Evolutionary conservation across 2,329 filamentous ascomycete species (phyloP).

Genomic region (Fusarium citri): DNA sequence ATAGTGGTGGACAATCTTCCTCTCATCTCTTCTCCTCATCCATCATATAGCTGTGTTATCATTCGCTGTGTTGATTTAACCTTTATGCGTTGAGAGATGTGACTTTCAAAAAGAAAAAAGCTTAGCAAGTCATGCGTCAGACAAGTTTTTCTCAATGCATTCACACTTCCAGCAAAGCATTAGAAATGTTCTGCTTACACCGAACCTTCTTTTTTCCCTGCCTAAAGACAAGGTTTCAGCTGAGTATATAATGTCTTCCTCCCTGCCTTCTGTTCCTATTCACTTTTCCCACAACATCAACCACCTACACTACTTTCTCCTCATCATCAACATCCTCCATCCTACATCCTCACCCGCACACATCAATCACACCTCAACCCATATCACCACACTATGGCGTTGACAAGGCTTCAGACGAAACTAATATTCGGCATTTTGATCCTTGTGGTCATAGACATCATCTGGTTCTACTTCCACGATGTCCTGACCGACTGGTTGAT

Average conservation of each 20-base stretch:
- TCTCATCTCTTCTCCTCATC: neutral
- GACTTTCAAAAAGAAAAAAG: too few species aligned
- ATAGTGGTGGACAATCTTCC: neutral
- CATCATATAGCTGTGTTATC: neutral
- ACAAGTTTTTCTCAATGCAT: neutral
- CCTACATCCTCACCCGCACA: too few species aligned
- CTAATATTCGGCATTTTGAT: neutral
- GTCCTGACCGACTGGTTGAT: neutral
- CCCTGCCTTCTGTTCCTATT: neutral
- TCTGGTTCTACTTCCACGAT: neutral
- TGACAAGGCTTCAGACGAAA: rapidly evolving
- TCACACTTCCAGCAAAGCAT: neutral
- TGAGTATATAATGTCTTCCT: neutral
- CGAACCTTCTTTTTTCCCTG: neutral
- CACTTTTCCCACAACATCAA: neutral
- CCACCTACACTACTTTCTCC: neutral
- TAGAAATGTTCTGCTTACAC: neutral
- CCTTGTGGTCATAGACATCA: neutral
- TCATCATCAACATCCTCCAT: neutral
- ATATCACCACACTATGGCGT: neutral
- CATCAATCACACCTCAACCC: neutral
- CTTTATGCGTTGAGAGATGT: too few species aligned
- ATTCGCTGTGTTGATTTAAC: too few species aligned
- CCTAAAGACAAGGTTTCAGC: neutral
- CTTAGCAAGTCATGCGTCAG: too few species aligned